These are phyloP conservation scores for Microglena sp. DNA, from an alignment of 139 green algal species.

Conservation along the genomic window DNA sequence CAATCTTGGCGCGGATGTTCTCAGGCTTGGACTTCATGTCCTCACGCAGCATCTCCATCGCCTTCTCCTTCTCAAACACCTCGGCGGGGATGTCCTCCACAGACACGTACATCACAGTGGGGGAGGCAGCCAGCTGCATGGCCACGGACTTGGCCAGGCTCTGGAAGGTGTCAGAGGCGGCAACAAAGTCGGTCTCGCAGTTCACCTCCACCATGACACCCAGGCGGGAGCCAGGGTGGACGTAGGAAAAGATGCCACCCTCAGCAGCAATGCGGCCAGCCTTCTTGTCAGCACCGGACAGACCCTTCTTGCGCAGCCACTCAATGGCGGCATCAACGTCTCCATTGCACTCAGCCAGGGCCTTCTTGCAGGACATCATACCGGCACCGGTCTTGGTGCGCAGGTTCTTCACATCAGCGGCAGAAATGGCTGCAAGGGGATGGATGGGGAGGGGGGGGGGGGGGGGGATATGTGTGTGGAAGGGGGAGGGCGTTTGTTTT, in stretches of 20 bases:
- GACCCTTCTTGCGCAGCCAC: constrained; percentile 86
- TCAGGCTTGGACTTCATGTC: constrained; percentile 89
- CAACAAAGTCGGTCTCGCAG: constrained; percentile 99
- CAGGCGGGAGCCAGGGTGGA: constrained; percentile 84
- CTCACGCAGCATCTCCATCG: constrained; percentile 94
- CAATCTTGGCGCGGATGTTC: constrained; percentile 90
- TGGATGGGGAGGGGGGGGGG: neutral
- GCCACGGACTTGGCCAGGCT: constrained; percentile 59
- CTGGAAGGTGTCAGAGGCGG: constrained; percentile 78
- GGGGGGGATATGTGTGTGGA: neutral
- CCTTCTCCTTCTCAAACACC: constrained; percentile 72
- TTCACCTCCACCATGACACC: constrained; percentile 84
- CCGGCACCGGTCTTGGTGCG: constrained; percentile 76
- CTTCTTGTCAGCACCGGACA: constrained; percentile 97
- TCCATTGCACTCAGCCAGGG: constrained; percentile 63
- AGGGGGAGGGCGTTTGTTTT: neutral
- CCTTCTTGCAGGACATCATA: constrained; percentile 99
- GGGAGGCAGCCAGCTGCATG: constrained; percentile 34
- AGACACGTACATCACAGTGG: neutral
- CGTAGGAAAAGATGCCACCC: constrained; percentile 62
- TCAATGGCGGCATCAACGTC: constrained; percentile 75
- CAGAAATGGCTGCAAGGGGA: neutral
- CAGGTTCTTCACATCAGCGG: constrained; percentile 82
- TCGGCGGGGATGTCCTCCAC: constrained; percentile 66
- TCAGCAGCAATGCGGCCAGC: constrained; percentile 40